Base-by-base conservation (phyloP, 192 early-diverging fungal genomes). In the Coemansia sp. region DNA sequence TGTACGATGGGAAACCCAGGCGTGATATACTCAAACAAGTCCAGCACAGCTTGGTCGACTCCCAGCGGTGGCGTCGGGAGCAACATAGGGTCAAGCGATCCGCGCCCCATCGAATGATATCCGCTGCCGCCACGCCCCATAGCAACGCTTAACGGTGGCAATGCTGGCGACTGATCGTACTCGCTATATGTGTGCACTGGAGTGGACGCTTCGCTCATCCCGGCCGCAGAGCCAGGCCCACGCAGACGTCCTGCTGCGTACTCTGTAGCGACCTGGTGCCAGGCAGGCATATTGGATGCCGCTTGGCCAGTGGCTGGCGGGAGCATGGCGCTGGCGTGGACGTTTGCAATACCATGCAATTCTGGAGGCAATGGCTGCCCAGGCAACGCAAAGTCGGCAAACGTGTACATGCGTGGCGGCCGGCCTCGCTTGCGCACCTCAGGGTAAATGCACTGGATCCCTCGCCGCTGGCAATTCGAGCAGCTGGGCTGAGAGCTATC, bases 401-500 rank as follows among this genome's bases (percentile, higher is more conserved):
- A 82, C 50, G 79, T 82, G 62, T 82, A 82, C 63, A 66, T 73
- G n/a, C 79, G 73, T 11, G 74, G 74, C 39, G 79, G 79, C 9
- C 79, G 70, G 11, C 79, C 79, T 5, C 79, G 66, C 61, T 77
- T 76, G 58, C 74, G 70, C 14, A 77, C 70, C 48, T 82, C 79
- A 11, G 79, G 79, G 42, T 83, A 83, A 4, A 83, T 76, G 59
- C 82, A 83, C 43, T 69, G 69, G 51, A 83, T 79, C 13, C 77
- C 82, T 45, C 82, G 66, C 35, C 70, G 72, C 51, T 71, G 60
- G 65, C 82, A 83, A 50, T 79, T 83, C 38, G 68, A 56, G 51
- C 82, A 83, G 68, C 67, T 76, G 8, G 82, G 82, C 9, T 71
- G 76, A 2, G 21, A 38, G 58, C 82, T 79, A 67, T 78, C 76